Evolutionary conservation across 2,329 filamentous ascomycete species (phyloP), one percentile per base, ranked within the genome.

Genomic region (Diplodia intermedia): DNA sequence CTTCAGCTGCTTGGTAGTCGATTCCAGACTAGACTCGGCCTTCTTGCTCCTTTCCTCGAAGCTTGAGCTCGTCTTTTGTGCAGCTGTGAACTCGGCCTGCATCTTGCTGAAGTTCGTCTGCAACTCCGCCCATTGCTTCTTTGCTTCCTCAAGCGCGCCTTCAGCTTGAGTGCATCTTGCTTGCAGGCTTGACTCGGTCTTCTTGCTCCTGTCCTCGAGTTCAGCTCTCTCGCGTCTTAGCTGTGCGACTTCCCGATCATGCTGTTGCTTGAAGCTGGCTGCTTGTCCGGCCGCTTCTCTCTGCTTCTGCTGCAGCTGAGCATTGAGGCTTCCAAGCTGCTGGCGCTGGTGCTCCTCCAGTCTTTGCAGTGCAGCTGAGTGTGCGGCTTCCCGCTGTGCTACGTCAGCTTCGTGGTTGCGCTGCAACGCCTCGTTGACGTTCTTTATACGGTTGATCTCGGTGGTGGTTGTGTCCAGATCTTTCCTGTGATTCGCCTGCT

Each of bases 351-450:
- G 81, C 69, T 83, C 82, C 69, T 86, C 82, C 31, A 85, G 71
- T 65, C 82, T 79, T 18, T 81, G 73, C 4, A 75, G 69, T 2
- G 69, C 70, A 69, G 76, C 74, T 23, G 71, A 71, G 62, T 79
- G 75, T 18, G 78, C 75, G 29, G 78, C 75, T 50, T 81, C 74
- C 38, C 79, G 81, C 72, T 82, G 86, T 76, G 83, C 83, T 7
- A 90, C 71, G 67, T 93, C 90, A 47, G 88, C 85, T 65, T 90
- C 88, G 73, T 95, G 91, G 40, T 88, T 86, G 56, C 84, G 84
- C 72, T 92, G 91, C 20, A 94, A 81, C 8, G 86, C 86, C 61
- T 94, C 90, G 67, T 92, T 92, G 71, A 90, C 85, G 43, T 84
- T 86, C 70, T 88, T 89, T 60, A 91, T 83, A 49, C 87, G 78